Evolutionary conservation across 805 yeast genomes (phyloP), one percentile per base, ranked within the genome.

Genomic region (Komagataella populi): DNA sequence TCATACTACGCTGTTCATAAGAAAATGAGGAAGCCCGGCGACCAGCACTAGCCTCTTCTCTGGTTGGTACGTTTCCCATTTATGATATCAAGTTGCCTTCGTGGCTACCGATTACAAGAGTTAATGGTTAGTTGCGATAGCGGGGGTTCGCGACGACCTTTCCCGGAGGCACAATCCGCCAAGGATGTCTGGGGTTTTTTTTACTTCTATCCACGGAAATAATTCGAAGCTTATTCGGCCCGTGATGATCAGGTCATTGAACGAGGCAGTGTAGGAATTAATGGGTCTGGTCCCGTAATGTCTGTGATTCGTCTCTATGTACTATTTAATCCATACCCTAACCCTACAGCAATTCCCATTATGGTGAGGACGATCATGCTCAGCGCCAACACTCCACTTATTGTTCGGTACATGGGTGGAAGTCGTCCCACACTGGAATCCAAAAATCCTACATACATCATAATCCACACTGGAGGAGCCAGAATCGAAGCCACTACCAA

Each of bases 31-130:
- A 45, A 17, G 20, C 14, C 22, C 48, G 16, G 57, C 49, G 23
- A 30, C 39, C 39, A 30, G 39, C 39, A 30, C 49, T 57, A 39
- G 51, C 53, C 49, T 69, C 75, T 54, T 73, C 66, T 55, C 71
- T 74, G 1, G 72, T 64, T 30, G 76, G 75, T 24, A 70, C 72
- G 64, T 74, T 74, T 48, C 79, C 79, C 78, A 73, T 74, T 16
- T 18, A 20, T 50, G 44, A 43, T 7, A 20, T 45, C 22, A 45
- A 20, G 12, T 18, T 44, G 46, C 46, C 20, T 20, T 44, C 23
- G 46, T 44, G 46, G 23, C 20, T 44, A 20, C 7, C 20, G 16
- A 12, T 44, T 44, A 20, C 20, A 20, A 20, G 23, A 20, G 23
- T 44, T 44, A n/a, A 24, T n/a, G 16, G 12, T 30, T 20, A 20